phyloP scores from a whole-genome alignment of 2,329 filamentous ascomycete species.

The Falciphora oryzae region DNA sequence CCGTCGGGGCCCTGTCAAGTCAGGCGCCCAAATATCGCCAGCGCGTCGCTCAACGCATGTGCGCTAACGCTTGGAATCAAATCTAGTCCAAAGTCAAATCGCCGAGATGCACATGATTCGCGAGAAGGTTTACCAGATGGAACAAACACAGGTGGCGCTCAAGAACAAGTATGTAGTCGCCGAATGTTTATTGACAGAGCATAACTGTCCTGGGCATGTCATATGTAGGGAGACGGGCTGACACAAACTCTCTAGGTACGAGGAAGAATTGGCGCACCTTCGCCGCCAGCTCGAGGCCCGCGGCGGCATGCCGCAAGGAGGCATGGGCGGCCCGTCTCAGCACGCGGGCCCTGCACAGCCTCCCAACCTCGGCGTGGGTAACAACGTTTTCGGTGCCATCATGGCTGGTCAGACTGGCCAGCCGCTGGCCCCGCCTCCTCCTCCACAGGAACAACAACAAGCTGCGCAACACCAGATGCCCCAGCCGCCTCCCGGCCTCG shows the following conservation, averaged over 20 bases:
- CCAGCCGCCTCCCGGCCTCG: slow-evolving; percentile 66
- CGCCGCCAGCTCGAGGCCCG: slow-evolving; percentile 80
- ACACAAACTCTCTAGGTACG: slow-evolving; percentile 58
- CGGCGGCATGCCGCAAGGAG: slow-evolving; percentile 52
- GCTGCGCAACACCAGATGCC: slow-evolving; percentile 57
- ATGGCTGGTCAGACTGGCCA: slow-evolving; percentile 85
- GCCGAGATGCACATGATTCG: slow-evolving; percentile 93
- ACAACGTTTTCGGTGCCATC: slow-evolving; percentile 89
- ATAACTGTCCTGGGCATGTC: background rate
- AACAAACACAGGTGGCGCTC: slow-evolving; percentile 80
- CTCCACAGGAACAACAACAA: slow-evolving; percentile 52
- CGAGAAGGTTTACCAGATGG: slow-evolving; percentile 88
- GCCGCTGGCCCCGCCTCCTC: slow-evolving; percentile 77
- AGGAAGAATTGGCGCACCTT: slow-evolving; percentile 81
- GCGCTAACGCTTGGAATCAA: slow-evolving; percentile 21
- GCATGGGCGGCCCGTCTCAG: slow-evolving; percentile 63
- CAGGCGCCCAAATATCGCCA: background rate
- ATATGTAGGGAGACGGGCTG: background rate
- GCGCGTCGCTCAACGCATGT: no score
- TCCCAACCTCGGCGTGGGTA: slow-evolving; percentile 82
- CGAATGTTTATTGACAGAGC: background rate
- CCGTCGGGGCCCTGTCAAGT: background rate
- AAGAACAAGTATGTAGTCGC: slow-evolving; percentile 73
- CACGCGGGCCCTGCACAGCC: slow-evolving; percentile 79
- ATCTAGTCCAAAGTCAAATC: slow-evolving; percentile 77